Evolutionary conservation across 169 alveolate species (phyloP).

Genomic region (Plasmodium gallinaceum): DNA sequence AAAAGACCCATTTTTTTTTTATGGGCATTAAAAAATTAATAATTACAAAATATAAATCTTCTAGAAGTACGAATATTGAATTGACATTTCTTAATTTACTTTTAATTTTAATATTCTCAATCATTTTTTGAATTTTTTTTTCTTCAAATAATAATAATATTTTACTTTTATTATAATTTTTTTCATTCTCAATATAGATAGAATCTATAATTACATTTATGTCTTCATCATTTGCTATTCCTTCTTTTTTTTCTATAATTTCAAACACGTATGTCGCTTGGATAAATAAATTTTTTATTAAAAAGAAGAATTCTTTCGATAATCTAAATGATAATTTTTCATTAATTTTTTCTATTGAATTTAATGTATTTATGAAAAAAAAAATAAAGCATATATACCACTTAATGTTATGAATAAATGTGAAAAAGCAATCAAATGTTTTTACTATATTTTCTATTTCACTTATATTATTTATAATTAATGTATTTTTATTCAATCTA

Average conservation of each 20-base stretch:
- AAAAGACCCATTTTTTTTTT: background rate
- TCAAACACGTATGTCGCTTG: constrained; percentile 57
- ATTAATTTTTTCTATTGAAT: constrained; percentile 22
- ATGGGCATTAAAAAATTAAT: constrained; percentile 43
- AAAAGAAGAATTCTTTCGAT: constrained; percentile 37
- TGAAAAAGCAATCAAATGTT: constrained; percentile 30
- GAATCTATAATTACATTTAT: constrained; percentile 5
- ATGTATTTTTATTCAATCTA: constrained; percentile 12
- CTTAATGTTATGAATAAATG: background rate
- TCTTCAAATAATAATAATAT: background rate
- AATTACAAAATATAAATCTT: constrained; percentile 29
- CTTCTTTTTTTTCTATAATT: constrained; percentile 11
- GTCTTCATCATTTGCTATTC: background rate
- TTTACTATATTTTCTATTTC: constrained; percentile 54
- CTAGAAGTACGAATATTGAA: constrained; percentile 11
- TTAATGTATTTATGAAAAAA: constrained; percentile 40
- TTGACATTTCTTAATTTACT: background rate
- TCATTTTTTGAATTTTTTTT: background rate
- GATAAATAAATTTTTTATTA: constrained; percentile 43
- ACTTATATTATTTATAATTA: constrained; percentile 37
- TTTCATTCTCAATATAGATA: background rate
- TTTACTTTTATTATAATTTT: constrained; percentile 10
- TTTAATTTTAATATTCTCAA: constrained; percentile 12
- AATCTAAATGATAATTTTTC: background rate
- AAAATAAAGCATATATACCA: constrained; percentile 28